Conservation (phyloP, 805 yeast genomes). For the Candida bentonensis region DNA sequence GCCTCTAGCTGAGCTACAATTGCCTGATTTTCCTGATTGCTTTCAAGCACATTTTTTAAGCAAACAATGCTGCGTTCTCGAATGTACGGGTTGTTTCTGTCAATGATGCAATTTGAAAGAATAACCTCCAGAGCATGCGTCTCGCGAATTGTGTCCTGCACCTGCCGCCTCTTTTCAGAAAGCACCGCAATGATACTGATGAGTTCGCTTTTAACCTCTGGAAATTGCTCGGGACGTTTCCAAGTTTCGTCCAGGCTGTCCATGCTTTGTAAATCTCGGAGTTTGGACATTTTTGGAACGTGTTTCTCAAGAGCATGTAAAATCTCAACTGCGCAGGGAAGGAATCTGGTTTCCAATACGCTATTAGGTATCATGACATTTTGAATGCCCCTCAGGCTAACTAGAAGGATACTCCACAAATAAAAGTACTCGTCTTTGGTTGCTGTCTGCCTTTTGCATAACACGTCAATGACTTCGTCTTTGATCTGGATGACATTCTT, state of each 20-base stretch:
- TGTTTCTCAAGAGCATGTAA: constrained; percentile 4
- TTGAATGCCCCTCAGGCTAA: constrained; percentile 4
- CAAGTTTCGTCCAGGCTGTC: not conserved
- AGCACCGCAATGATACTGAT: constrained; percentile 54
- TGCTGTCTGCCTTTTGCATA: not conserved
- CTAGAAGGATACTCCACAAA: constrained; percentile 4
- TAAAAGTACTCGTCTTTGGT: not conserved
- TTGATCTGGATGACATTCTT: not conserved
- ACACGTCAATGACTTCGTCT: not conserved
- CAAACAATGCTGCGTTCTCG: constrained; percentile 74
- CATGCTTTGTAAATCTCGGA: constrained; percentile 3
- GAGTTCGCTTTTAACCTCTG: constrained; percentile 3
- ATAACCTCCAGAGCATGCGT: constrained; percentile 57
- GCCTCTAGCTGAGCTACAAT: constrained; percentile 74
- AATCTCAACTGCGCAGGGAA: not conserved
- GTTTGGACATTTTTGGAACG: constrained; percentile 6
- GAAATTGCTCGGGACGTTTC: constrained; percentile 6
- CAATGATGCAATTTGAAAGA: constrained; percentile 71
- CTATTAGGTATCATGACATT: not conserved
- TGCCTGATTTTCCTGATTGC: constrained; percentile 56
- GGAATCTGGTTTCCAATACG: not conserved
- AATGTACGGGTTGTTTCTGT: constrained; percentile 69
- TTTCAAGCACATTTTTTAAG: constrained; percentile 48
- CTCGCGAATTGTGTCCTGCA: constrained; percentile 57
- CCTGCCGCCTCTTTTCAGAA: constrained; percentile 33